Base-by-base conservation (phyloP, 306 rosid genomes). In the Casuarina equisetifolia region DNA sequence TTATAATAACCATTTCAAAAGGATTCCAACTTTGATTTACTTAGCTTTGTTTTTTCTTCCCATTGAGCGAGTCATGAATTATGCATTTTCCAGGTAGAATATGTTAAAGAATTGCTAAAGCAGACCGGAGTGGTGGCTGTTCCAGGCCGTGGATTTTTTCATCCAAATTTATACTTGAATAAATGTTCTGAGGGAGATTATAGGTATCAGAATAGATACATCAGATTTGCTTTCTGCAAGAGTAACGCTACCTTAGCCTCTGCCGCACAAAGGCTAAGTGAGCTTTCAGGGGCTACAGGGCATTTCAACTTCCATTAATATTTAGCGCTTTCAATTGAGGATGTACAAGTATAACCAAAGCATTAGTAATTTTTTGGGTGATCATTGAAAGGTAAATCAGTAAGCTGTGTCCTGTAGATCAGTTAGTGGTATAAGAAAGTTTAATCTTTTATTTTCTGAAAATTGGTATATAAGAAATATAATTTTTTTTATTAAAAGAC, bases 201-300 rank as follows among this genome's bases (percentile, higher is more conserved):
- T 76, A 52, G 62, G 76, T 91, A 89, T 54, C 94, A 85, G 54
- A 85, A 80, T 77, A 85, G 96, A 77, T 90, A 88, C 76, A 83
- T 94, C 70, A 85, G 97, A 73, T 92, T 94, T 88, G 97, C 98
- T 67, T 94, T 89, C 82, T 91, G 98, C 69, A 94, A 94, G 87
- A 91, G 93, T 74, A 74, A 81, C 58, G 82, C 77, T 50, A 94
- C 98, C 69, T 88, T 94, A 82, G 74, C 85, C 55, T 75, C 76
- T 12, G 97, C 86, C 63, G 85, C 93, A 32, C 86, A 86, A 84
- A 89, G 78, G 76, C 84, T 91, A 2, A 83, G 55, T 13, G 81
- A 82, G 77, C 77, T 90, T 84, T 78, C 79, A 74, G 80, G 85
- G 71, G 62, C 76, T 43, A 63, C 51, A 72, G 88, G 89, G 43